Conservation (phyloP, 2,329 filamentous ascomycete species). For the Epichloe baconii region DNA sequence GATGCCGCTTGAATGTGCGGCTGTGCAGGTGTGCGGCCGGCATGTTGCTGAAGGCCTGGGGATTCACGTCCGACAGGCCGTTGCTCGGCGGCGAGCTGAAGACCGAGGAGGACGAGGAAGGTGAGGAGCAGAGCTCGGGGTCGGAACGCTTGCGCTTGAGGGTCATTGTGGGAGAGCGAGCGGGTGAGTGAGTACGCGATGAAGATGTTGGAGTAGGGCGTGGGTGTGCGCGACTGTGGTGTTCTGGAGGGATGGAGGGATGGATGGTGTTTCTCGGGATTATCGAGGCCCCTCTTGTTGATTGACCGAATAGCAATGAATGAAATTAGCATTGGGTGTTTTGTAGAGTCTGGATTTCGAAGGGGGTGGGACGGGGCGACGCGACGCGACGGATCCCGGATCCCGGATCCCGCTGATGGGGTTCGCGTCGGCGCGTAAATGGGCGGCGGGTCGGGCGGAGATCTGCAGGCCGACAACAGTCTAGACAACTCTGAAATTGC, state of each 20-base stretch:
- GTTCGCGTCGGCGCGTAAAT: neutral
- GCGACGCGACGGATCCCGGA: neutral
- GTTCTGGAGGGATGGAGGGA: too few species aligned
- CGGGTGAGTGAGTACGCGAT: neutral
- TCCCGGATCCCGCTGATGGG: neutral
- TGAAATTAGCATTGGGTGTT: neutral
- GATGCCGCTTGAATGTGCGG: conserved; percentile 48
- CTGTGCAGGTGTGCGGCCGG: conserved; percentile 33
- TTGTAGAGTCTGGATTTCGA: too few species aligned
- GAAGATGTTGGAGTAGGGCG: too few species aligned
- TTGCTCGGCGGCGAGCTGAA: conserved; percentile 14
- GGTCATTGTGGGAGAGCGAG: conserved; percentile 25
- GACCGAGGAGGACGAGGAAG: conserved; percentile 28
- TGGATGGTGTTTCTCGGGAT: too few species aligned
- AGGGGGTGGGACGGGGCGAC: neutral
- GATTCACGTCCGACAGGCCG: conserved; percentile 20
- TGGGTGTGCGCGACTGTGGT: too few species aligned
- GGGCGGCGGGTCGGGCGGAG: neutral
- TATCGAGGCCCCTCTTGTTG: too few species aligned
- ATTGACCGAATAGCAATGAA: too few species aligned
- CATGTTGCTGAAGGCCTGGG: conserved; percentile 15
- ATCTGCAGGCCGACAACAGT: too few species aligned
- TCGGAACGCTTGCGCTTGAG: conserved; percentile 53
- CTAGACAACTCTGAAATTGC: too few species aligned
- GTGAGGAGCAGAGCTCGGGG: conserved; percentile 39